A percentile compares a stretch with the other conserved stretches of the same genome.
phyloP scores from a whole-genome alignment of 257 asterid genomes.

The Galeopsis tetrahit region DNA sequence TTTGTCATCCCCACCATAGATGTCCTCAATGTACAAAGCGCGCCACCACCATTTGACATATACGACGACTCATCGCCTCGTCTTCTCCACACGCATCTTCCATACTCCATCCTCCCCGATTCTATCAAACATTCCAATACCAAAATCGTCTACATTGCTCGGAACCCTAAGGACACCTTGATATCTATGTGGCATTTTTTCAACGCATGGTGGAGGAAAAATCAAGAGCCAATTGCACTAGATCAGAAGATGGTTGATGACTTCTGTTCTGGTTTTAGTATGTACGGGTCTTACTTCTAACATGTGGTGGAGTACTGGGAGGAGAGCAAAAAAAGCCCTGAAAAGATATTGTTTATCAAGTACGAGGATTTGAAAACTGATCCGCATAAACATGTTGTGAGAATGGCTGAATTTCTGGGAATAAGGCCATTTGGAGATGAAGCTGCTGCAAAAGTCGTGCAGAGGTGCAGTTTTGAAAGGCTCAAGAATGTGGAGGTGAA shows the following conservation, averaged over 20 bases:
- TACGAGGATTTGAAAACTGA: slow-evolving; percentile 22
- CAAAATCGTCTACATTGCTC: not conserved
- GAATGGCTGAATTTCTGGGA: slow-evolving; percentile 20
- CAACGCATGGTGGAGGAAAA: not conserved
- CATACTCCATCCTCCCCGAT: slow-evolving; percentile 10
- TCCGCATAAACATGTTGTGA: not conserved
- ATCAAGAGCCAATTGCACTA: not conserved
- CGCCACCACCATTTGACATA: slow-evolving; percentile 3
- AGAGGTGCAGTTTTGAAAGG: slow-evolving; percentile 32
- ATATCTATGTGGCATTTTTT: slow-evolving; percentile 30
- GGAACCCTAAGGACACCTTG: slow-evolving; percentile 29
- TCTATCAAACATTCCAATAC: not conserved
- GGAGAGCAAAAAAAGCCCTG: not conserved
- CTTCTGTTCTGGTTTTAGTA: slow-evolving; percentile 19
- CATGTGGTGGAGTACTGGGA: slow-evolving; percentile 27
- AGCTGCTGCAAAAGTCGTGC: slow-evolving; percentile 11
- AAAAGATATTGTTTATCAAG: slow-evolving; percentile 20
- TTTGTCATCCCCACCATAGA: slow-evolving; percentile 14
- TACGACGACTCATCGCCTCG: slow-evolving; percentile 7
- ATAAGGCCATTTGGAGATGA: not conserved
- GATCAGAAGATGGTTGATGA: slow-evolving; percentile 7
- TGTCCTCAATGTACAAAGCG: not conserved
- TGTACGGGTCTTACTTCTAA: slow-evolving; percentile 13
- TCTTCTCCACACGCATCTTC: not conserved
- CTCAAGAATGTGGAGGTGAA: not conserved